phyloP scores from a whole-genome alignment of 306 rosid genomes.

The Sphenostylis stenocarpa region DNA sequence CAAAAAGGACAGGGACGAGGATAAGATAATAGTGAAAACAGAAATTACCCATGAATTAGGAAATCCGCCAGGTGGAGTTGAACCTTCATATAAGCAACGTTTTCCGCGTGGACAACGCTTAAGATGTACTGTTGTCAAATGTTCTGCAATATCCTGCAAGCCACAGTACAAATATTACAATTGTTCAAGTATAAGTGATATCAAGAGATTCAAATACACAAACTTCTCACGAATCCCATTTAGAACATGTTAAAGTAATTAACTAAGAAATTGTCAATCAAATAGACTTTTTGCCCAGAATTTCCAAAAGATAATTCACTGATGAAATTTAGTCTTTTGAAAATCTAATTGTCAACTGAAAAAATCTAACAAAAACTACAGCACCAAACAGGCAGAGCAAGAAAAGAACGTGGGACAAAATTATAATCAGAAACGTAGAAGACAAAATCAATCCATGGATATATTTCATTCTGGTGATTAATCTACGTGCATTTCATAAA shows the following conservation, averaged over 20 bases:
- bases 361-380: conserved; percentile 3
- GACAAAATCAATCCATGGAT: not conserved
- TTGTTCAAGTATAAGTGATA: not conserved
- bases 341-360: not conserved
- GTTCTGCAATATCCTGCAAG: conserved; percentile 90
- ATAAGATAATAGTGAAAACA: conserved; percentile 10
- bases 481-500: not conserved
- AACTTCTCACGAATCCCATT: conserved; percentile 6
- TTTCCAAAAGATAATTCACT: conserved; percentile 8
- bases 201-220: not conserved
- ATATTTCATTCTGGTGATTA: not conserved
- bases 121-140: conserved; percentile 80
- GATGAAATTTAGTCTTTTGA: conserved; percentile 2
- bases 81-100: conserved; percentile 94
- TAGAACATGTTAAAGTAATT: conserved; percentile 2
- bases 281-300: not conserved
- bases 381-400: not conserved
- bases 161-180: not conserved
- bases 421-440: not conserved
- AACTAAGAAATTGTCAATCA: conserved; percentile 23
- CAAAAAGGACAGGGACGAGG: not conserved
- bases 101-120: conserved; percentile 95
- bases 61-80: conserved; percentile 93
- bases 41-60: conserved; percentile 93
- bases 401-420: not conserved